Evolutionary conservation across 1,284 basidiomycete species (phyloP).

Genomic region (Kwoniella shivajii): DNA sequence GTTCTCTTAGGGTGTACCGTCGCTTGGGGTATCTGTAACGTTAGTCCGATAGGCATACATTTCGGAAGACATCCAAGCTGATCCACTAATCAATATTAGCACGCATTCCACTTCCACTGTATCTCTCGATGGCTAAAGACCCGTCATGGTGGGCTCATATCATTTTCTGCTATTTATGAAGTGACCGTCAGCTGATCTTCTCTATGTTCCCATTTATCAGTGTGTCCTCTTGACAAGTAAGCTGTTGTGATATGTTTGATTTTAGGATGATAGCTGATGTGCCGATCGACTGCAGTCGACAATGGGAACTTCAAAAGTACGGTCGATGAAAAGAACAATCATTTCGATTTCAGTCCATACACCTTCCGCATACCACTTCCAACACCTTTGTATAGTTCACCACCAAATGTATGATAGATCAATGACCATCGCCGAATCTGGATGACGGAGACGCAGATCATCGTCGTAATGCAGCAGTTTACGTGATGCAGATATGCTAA

Average conservation of each 20-base stretch:
- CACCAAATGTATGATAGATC: conserved; percentile 14
- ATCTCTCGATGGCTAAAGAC: conserved; percentile 99
- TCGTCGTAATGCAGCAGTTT: too few species aligned
- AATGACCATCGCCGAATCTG: not conserved
- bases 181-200: conserved; percentile 14
- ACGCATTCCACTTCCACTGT: conserved; percentile 99
- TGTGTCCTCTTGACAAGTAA: conserved; percentile 96
- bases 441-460: not conserved
- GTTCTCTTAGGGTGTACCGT: conserved; percentile 81
- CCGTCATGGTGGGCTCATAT: conserved; percentile 64
- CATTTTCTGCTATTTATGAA: not conserved
- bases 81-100: conserved; percentile 60
- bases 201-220: conserved; percentile 47
- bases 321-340: conserved; percentile 41
- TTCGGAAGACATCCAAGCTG: not conserved
- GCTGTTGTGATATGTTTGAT: conserved; percentile 14
- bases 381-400: conserved; percentile 7
- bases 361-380: not conserved
- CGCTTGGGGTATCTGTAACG: conserved; percentile 99
- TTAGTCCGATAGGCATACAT: conserved; percentile 55
- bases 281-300: conserved; percentile 41
- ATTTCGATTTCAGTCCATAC: not conserved
- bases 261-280: conserved; percentile 60
- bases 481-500: too few species aligned
- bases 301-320: conserved; percentile 56